These are phyloP conservation scores for Xylaria sp. DNA, from an alignment of 2,329 filamentous ascomycete genomes.

Conservation along the genomic window DNA sequence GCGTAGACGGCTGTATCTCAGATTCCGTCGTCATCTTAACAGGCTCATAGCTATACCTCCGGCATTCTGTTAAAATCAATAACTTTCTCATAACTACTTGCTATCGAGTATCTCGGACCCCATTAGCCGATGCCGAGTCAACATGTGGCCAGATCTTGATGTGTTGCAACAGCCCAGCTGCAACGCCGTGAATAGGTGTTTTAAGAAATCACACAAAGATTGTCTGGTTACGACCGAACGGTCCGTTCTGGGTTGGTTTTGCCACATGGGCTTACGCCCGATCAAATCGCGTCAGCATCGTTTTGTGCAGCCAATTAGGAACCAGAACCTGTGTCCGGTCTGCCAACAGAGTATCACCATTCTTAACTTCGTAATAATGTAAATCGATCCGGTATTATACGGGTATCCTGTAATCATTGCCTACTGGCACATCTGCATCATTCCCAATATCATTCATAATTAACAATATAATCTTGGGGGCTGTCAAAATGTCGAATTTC, in stretches of 20 bases:
- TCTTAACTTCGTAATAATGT: neutral
- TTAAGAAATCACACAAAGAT: too few relatives aligned
- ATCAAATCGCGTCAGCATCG: too few relatives aligned
- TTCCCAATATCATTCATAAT: neutral
- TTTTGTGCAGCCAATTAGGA: too few relatives aligned
- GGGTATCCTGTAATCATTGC: slow-evolving; percentile 2
- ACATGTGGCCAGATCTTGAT: neutral
- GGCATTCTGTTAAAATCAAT: too few relatives aligned
- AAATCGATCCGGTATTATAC: neutral
- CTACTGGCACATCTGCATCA: neutral
- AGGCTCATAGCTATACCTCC: too few relatives aligned
- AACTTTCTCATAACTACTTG: too few relatives aligned
- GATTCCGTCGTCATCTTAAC: too few relatives aligned
- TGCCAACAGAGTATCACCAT: neutral
- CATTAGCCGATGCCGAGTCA: neutral
- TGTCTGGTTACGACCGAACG: too few relatives aligned
- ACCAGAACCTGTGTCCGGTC: neutral
- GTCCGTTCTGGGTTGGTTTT: too few relatives aligned
- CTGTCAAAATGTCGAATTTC: neutral
- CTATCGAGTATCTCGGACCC: neutral
- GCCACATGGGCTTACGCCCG: too few relatives aligned
- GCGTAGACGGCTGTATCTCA: too few relatives aligned
- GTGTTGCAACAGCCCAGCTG: neutral
- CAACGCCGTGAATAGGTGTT: neutral
- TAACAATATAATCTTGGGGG: neutral